Evolutionary conservation across 2,329 filamentous ascomycete species (phyloP), one percentile per base, ranked within the genome.

Genomic region (Penicillium sp.): DNA sequence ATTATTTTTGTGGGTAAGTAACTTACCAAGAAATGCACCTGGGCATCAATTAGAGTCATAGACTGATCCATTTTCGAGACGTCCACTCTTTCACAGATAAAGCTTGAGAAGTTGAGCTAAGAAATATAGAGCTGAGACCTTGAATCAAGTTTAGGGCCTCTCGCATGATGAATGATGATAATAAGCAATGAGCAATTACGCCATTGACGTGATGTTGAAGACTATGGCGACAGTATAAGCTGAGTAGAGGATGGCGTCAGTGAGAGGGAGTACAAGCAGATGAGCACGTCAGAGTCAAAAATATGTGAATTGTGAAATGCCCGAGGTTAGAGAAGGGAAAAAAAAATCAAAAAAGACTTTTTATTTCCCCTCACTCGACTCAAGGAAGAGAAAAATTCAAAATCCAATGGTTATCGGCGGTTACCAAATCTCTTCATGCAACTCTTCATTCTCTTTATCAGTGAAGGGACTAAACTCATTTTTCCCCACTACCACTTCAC

Each of bases 401-500:
- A 9, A 29, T 12, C 29, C 10, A 23, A 23, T 7, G 27, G 38
- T 46, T 47, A 47, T 47, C 45, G 38, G 31, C 10, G 25, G 9
- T 61, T 57, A 61, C 56, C 50, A 56, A 63, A 60, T 60, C 46
- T 50, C 43, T 56, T 59, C 53, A 44, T 50, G 52, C 55, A 58
- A 55, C 51, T 42, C 54, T 18, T 18, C 20, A 23, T 23, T 4
- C 3, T 23, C 20, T 63, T 61, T 63, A 62, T 65, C 62, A 35
- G 32, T 18, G 32, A 33, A n/a, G 25, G 6, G 13, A 40, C 27
- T 10, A 29, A 29, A 12, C 10, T 12, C 10, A 12, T 12, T 43
- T 79, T 64, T 69, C 66, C 49, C 74, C 68, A 33, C 69, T 70
- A 23, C 20, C 20, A 23, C 20, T 23, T 23, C 4, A 23, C 20